phyloP scores from a whole-genome alignment of 805 yeast species.

The Saccharomycopsis vini region DNA sequence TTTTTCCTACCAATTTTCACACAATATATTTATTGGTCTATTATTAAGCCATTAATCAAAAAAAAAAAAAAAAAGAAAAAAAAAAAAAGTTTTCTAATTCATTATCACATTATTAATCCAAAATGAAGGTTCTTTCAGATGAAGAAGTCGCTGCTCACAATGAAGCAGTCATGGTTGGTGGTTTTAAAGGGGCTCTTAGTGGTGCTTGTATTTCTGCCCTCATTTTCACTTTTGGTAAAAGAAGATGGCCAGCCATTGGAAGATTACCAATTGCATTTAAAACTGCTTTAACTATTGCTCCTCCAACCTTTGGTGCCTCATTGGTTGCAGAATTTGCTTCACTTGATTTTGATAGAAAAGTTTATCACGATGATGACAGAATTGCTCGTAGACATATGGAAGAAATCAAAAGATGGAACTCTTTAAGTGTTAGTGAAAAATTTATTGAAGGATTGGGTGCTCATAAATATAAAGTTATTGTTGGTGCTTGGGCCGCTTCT shows the following conservation, averaged over 20 bases:
- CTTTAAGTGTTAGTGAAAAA: constrained; percentile 41
- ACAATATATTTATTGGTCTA: too few species aligned
- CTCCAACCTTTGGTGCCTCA: constrained; percentile 54
- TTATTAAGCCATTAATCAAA: not conserved
- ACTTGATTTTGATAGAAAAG: constrained; percentile 49
- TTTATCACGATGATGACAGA: constrained; percentile 41
- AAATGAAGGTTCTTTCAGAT: constrained; percentile 57
- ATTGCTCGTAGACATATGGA: constrained; percentile 32
- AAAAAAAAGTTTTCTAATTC: too few species aligned
- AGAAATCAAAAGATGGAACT: constrained; percentile 44
- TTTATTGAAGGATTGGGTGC: constrained; percentile 38
- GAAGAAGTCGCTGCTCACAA: constrained; percentile 64
- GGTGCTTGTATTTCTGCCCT: constrained; percentile 54
- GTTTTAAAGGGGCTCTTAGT: constrained; percentile 44
- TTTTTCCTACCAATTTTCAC: too few species aligned
- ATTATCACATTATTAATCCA: too few species aligned
- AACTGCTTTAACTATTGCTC: constrained; percentile 60
- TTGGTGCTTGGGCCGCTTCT: constrained; percentile 73
- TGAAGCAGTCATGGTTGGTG: constrained; percentile 50
- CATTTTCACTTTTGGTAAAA: constrained; percentile 42
- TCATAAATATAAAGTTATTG: constrained; percentile 58
- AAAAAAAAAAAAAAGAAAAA: too few species aligned
- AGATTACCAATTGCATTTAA: constrained; percentile 46
- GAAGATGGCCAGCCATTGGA: constrained; percentile 35
- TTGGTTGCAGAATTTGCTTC: constrained; percentile 69